phyloP scores from a whole-genome alignment of 208 protist species.

The Trypanosoma boissoni region DNA sequence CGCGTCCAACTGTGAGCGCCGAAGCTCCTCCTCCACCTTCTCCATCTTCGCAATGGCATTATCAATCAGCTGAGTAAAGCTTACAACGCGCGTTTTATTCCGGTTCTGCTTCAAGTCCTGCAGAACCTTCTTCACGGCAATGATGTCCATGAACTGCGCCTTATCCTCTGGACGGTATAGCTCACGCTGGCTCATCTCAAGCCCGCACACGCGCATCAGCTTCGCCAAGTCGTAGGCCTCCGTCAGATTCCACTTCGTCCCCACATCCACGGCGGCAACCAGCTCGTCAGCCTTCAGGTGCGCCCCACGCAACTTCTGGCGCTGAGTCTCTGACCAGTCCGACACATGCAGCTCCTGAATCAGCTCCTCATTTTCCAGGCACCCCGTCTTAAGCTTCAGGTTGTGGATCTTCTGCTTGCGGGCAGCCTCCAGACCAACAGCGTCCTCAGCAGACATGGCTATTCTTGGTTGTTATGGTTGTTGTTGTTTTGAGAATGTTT shows the following conservation, averaged over 20 bases:
- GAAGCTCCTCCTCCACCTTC: constrained; percentile 76
- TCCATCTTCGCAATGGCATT: constrained; percentile 77
- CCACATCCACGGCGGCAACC: constrained; percentile 59
- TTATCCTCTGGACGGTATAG: constrained; percentile 79
- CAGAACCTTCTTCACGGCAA: constrained; percentile 74
- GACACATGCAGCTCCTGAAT: constrained; percentile 83
- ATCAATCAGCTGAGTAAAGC: constrained; percentile 76
- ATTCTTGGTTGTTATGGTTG: constrained; percentile 20
- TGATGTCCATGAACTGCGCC: constrained; percentile 74
- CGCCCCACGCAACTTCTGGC: constrained; percentile 66
- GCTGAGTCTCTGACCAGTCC: constrained; percentile 80
- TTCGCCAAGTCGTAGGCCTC: constrained; percentile 82
- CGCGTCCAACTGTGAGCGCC: constrained; percentile 61
- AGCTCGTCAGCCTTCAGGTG: constrained; percentile 79
- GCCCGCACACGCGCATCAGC: constrained; percentile 68
- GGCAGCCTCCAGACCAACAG: constrained; percentile 74
- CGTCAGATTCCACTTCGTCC: constrained; percentile 82
- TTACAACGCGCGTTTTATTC: constrained; percentile 81
- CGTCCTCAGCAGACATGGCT: constrained; percentile 54
- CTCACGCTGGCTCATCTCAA: constrained; percentile 67
- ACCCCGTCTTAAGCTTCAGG: constrained; percentile 82
- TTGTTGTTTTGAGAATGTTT: constrained; percentile 4
- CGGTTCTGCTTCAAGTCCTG: constrained; percentile 76
- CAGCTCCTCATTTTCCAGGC: constrained; percentile 78
- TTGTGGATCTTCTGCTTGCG: constrained; percentile 89